These are phyloP conservation scores for Leishmania guyanensis DNA, from an alignment of 208 protist genomes.

Conservation along the genomic window DNA sequence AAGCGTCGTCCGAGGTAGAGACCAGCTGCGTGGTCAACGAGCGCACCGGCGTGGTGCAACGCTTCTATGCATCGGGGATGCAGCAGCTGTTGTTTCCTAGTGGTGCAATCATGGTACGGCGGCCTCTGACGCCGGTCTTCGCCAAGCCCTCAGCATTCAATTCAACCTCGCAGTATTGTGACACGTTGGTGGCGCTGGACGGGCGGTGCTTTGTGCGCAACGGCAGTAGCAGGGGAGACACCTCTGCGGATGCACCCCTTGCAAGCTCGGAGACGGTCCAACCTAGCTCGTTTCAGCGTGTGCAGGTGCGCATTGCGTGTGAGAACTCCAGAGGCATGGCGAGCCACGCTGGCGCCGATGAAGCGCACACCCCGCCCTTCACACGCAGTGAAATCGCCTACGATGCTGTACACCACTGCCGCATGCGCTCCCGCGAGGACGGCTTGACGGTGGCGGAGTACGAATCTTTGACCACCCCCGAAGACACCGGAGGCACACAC, in stretches of 20 bases:
- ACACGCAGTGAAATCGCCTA: slow-evolving; percentile 37
- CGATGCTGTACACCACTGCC: slow-evolving; percentile 56
- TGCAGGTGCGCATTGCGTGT: slow-evolving; percentile 9
- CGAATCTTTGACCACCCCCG: slow-evolving; percentile 18
- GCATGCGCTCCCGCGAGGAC: slow-evolving; percentile 62
- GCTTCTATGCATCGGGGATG: slow-evolving; percentile 66
- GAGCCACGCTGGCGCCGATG: neutral
- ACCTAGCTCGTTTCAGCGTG: slow-evolving; percentile 6
- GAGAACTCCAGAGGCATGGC: neutral
- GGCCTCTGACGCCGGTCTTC: slow-evolving; percentile 15
- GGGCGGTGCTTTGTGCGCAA: slow-evolving; percentile 52
- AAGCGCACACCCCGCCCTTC: slow-evolving; percentile 19
- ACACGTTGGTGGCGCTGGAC: slow-evolving; percentile 52
- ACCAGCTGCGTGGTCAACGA: slow-evolving; percentile 52
- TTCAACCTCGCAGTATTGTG: slow-evolving; percentile 17
- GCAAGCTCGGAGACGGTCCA: neutral
- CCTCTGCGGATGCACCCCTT: neutral
- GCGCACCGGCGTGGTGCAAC: slow-evolving; percentile 54
- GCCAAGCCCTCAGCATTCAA: neutral
- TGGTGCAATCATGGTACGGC: slow-evolving; percentile 62
- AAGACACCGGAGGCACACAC: neutral
- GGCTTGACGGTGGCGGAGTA: slow-evolving; percentile 64
- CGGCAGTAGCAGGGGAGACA: neutral
- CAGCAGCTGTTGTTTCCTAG: slow-evolving; percentile 71
- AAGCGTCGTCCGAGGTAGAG: slow-evolving; percentile 58